Evolutionary conservation across 345 rosid species (phyloP).

Genomic region (Aurinia saxatilis): DNA sequence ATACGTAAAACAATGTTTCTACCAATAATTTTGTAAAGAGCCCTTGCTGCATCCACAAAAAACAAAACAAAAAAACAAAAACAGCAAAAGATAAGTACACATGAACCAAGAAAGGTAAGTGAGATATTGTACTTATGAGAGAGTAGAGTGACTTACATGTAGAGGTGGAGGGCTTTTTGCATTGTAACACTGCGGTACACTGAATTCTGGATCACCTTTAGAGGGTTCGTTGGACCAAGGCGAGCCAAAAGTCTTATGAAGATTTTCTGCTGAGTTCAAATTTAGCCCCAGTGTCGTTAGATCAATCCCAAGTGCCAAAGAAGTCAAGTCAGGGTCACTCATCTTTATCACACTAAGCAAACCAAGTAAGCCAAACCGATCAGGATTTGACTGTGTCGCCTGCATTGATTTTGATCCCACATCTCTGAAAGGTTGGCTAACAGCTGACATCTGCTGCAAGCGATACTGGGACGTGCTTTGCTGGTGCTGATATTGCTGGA

Average conservation of each 20-base stretch:
- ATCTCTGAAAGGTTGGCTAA: conserved; percentile 77
- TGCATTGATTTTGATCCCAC: conserved; percentile 60
- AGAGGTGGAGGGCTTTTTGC: conserved; percentile 58
- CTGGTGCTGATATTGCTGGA: conserved; percentile 83
- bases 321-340: conserved; percentile 63
- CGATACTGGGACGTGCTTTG: conserved; percentile 81
- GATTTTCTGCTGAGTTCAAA: conserved; percentile 75
- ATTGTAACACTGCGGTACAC: conserved; percentile 78
- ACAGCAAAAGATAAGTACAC: conserved; percentile 3
- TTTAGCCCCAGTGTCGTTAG: conserved; percentile 76
- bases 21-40: conserved; percentile 56
- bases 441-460: conserved; percentile 72
- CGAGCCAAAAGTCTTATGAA: conserved; percentile 86
- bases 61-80: too few relatives aligned
- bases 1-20: conserved; percentile 69
- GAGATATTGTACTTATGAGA: neutral
- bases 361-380: conserved; percentile 77
- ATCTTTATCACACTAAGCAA: conserved; percentile 59
- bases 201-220: conserved; percentile 85
- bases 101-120: neutral
- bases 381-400: conserved; percentile 52
- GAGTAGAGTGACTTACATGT: conserved; percentile 42
- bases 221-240: conserved; percentile 95
- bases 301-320: conserved; percentile 85
- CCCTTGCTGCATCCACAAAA: conserved; percentile 60